Base-by-base conservation (phyloP, 805 yeast genomes). In the Wickerhamiella brachini region DNA sequence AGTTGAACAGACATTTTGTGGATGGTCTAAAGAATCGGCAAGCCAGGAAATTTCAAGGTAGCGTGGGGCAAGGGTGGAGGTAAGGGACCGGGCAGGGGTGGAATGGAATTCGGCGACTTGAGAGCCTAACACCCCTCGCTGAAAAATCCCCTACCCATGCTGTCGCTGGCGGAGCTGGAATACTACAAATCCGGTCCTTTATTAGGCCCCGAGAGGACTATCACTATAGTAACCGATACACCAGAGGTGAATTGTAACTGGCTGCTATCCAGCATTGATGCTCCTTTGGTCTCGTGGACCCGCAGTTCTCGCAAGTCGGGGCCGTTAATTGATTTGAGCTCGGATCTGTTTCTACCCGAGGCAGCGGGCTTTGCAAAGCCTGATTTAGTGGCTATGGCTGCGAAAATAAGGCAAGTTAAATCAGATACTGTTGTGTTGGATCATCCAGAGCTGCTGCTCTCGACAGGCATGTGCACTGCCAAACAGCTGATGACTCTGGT, bases 371-470 rank as follows among this genome's bases (percentile, higher is more conserved):
- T 57, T 31, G 42, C 31, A 4, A 34, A 54, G 5, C 41, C 50
- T 4, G 41, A 47, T 8, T 48, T 55, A 20, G 50, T 47, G 2
- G 43, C 23, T 3, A 22, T 57, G n/a, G 24, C 34, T 17, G 17
- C 38, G 2, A 18, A 41, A 20, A 53, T 54, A 29, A 22, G 15
- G 22, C 23, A 46, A 12, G 8, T 13, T 22, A 50, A 18, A 54
- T 60, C 29, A 61, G 57, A 38, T 58, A 68, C 5, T 56, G 45
- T 77, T 1, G 62, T 77, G 26, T 53, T 78, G 9, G 81, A 78
- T 51, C 66, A 68, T 15, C 71, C 75, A 0, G 81, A 78, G 47
- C 47, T 75, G 22, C 65, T 78, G 5, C 59, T 77, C 20, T 62
- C 70, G 4, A 61, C 78, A 1, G 77, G 79, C 4, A 37, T 37